A percentile compares a stretch with the other conserved stretches of the same genome.
These are phyloP conservation scores for Verbascum thapsus DNA, from an alignment of 257 asterid species.

Conservation along the genomic window DNA sequence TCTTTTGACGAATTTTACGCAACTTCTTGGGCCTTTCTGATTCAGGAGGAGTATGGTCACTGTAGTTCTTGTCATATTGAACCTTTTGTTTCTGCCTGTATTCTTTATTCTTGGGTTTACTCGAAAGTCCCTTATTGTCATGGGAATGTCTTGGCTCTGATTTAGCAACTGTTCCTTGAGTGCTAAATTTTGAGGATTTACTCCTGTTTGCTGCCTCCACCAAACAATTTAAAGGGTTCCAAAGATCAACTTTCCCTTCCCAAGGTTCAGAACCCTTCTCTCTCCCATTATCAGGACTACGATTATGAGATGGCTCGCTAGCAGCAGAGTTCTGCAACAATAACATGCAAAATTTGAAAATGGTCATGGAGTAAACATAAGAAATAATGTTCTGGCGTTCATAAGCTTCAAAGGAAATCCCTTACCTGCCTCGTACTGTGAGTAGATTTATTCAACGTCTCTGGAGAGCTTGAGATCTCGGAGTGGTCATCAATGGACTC, in stretches of 20 bases:
- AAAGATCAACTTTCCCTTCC: constrained; percentile 83
- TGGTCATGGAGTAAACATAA: not conserved
- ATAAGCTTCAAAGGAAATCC: constrained; percentile 24
- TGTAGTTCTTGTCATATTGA: constrained; percentile 56
- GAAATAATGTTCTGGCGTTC: not conserved
- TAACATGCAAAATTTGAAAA: not conserved
- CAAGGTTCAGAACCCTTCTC: constrained; percentile 55
- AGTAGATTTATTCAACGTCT: constrained; percentile 55
- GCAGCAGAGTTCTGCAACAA: constrained; percentile 61
- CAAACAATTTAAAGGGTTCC: constrained; percentile 94
- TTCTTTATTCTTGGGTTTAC: constrained; percentile 63
- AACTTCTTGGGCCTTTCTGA: constrained; percentile 71
- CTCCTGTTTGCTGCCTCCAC: constrained; percentile 97
- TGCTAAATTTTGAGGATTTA: constrained; percentile 65
- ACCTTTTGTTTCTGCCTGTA: constrained; percentile 60
- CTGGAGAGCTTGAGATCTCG: constrained; percentile 84
- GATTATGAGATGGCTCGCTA: constrained; percentile 57
- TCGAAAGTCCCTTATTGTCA: constrained; percentile 55
- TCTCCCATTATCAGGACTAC: constrained; percentile 48
- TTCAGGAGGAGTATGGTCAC: constrained; percentile 55
- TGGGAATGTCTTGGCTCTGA: constrained; percentile 51
- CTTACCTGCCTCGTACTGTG: constrained; percentile 74
- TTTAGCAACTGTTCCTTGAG: constrained; percentile 63
- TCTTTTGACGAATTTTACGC: constrained; percentile 68
- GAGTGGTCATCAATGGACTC: constrained; percentile 61